Evolutionary conservation across 441 rosid genomes (phyloP).

Genomic region (Populus hybrid): DNA sequence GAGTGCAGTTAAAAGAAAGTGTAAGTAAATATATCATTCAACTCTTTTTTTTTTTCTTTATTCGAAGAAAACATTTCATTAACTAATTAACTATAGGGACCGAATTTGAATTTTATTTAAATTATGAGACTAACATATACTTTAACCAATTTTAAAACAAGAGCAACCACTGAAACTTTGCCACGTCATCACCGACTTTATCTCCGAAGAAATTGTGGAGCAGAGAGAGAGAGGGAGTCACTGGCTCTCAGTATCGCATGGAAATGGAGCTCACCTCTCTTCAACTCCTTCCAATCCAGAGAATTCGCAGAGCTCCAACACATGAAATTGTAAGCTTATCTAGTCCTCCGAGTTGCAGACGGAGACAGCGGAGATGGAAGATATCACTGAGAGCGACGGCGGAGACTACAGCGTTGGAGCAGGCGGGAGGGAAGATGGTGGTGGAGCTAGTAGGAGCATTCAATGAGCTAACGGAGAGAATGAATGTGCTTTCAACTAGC

Average conservation of each 20-base stretch:
- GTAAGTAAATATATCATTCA: too few relatives aligned
- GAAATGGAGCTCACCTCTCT: conserved; percentile 12
- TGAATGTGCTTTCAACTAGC: conserved; percentile 73
- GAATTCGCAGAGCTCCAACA: background rate
- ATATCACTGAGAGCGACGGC: background rate
- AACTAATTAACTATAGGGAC: background rate
- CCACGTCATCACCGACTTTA: background rate
- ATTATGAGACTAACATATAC: background rate
- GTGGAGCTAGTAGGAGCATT: conserved; percentile 97
- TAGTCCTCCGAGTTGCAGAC: background rate
- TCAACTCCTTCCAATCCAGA: background rate
- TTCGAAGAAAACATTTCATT: too few relatives aligned
- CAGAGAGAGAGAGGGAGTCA: background rate
- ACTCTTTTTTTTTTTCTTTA: too few relatives aligned
- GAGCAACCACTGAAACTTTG: background rate
- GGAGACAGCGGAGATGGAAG: conserved; percentile 12
- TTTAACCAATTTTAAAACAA: background rate
- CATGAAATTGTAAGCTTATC: background rate
- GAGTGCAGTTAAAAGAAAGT: too few relatives aligned
- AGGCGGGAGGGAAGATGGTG: conserved; percentile 91
- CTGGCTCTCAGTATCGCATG: background rate
- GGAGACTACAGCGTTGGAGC: conserved; percentile 40
- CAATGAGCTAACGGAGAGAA: conserved; percentile 81
- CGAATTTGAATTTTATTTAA: too few relatives aligned
- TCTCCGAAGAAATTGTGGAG: background rate